phyloP scores from a whole-genome alignment of 1,284 basidiomycete species.

The Ganoderma boninense region DNA sequence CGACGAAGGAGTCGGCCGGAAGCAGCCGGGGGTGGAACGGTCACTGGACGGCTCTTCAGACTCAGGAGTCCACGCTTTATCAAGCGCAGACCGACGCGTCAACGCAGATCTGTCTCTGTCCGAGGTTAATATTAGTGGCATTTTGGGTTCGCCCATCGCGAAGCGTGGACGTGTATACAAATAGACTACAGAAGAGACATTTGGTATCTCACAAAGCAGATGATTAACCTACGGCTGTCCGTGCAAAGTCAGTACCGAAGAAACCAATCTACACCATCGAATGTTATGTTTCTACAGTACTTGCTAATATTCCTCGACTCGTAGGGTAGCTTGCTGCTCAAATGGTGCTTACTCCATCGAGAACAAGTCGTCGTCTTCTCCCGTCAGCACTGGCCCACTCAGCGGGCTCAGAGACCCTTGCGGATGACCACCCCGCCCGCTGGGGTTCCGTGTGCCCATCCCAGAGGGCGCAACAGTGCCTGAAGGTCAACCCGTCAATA shows the following conservation, averaged over 20 bases:
- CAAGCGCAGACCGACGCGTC: too few relatives aligned
- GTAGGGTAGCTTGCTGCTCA: background rate
- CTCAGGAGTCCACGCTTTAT: too few relatives aligned
- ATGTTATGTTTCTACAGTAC: conserved; percentile 21
- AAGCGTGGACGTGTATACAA: conserved; percentile 6
- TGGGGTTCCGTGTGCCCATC: conserved; percentile 47
- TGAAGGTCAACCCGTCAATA: conserved; percentile 11
- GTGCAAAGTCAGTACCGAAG: conserved; percentile 14
- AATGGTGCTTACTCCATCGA: conserved; percentile 56
- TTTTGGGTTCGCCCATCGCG: background rate
- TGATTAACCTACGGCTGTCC: conserved; percentile 21
- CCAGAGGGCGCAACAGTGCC: conserved; percentile 33
- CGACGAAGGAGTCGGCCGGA: background rate
- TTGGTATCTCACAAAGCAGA: conserved; percentile 21
- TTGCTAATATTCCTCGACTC: background rate
- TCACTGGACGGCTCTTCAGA: too few relatives aligned
- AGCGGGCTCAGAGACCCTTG: conserved; percentile 59
- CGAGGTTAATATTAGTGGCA: background rate
- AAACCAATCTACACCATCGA: conserved; percentile 19
- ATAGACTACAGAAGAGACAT: conserved; percentile 14
- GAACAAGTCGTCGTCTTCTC: conserved; percentile 73
- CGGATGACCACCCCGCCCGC: conserved; percentile 48
- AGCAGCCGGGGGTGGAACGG: background rate
- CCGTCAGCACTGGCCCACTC: conserved; percentile 62
- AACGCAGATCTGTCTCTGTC: background rate